Evolutionary conservation across 441 rosid genomes (phyloP), one percentile per base, ranked within the genome.

Genomic region (Hura crepitans): DNA sequence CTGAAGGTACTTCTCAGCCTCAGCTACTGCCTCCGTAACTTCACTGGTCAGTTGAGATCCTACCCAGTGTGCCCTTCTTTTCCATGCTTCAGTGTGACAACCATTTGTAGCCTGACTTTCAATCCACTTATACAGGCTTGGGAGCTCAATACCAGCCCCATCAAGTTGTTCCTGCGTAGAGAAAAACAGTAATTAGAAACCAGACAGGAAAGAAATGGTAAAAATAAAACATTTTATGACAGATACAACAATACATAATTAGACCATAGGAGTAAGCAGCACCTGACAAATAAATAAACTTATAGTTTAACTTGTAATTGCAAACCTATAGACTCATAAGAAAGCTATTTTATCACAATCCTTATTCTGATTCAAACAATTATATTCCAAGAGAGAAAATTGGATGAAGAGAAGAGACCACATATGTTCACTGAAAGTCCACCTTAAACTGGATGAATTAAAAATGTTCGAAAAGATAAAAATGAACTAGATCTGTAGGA

Each of bases 31-130:
- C 77, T 83, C 87, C 10, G 73, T 86, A 33, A 84, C 71, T 81
- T 96, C 98, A 81, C 77, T 72, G 72, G 92, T 85, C 72, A 82
- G 81, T 78, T 87, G 94, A 65, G 91, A 83, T 77, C 99, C 99
- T 66, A 84, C 90, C 99, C 99, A 96, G 64, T 96, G 99, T 5
- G 89, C 84, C 86, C 99, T 88, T 71, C 77, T 83, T 78, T 83
- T 89, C 99, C 99, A 96, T 76, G 97, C 97, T 79, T 96, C 99
- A 71, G 98, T 96, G 62, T 76, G 79, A 80, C 97, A 93, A 80
- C 87, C 85, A 82, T 73, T 83, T 62, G 94, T 91, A 70, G 87
- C 96, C 80, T 90, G 90, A 68, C 85, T 85, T 80, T 96, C 99
- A 33, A 96, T 89, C 89, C 80, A 86, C 78, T 86, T 89, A 75